Evolutionary conservation across 108 stramenopile genomes (phyloP).

Genomic region (Cyclostephanos invisitatus): DNA sequence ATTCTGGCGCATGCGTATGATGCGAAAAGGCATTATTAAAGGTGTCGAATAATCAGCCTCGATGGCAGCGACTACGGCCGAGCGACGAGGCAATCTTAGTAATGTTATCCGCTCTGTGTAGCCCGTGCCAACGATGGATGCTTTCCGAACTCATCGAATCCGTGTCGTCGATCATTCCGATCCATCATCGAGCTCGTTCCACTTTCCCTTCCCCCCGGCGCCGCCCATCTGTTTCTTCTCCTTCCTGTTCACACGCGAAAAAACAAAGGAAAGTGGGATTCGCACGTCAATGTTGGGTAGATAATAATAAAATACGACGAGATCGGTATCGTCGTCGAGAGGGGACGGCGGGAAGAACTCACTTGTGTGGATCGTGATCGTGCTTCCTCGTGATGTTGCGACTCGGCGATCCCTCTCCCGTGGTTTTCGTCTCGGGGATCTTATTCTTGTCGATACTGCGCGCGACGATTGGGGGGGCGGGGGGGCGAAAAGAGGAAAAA

Average conservation of each 20-base stretch:
- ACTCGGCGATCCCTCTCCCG: slow-evolving; percentile 64
- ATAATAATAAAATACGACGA: background rate
- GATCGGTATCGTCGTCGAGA: too few relatives aligned
- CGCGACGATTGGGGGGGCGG: too few relatives aligned
- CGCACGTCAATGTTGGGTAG: background rate
- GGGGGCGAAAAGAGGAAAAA: background rate
- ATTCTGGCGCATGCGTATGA: too few relatives aligned
- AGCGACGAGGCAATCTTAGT: too few relatives aligned
- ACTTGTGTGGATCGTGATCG: slow-evolving; percentile 64
- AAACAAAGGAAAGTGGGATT: background rate
- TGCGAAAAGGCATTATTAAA: too few relatives aligned
- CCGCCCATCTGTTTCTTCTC: slow-evolving; percentile 81
- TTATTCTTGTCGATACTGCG: slow-evolving; percentile 40
- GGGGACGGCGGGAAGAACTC: slow-evolving; percentile 13
- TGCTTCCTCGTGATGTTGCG: slow-evolving; percentile 81
- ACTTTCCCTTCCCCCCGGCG: slow-evolving; percentile 78
- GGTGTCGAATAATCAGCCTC: too few relatives aligned
- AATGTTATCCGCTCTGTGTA: too few relatives aligned
- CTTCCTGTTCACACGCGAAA: slow-evolving; percentile 55
- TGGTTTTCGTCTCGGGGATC: slow-evolving; percentile 73
- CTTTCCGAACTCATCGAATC: too few relatives aligned
- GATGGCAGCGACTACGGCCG: too few relatives aligned
- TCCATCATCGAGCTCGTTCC: slow-evolving; percentile 80
- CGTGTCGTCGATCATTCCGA: slow-evolving; percentile 30
- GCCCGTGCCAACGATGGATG: too few relatives aligned